Percentiles rank a stretch among this genome's conserved stretches.
phyloP scores from a whole-genome alignment of 2,329 filamentous ascomycete genomes.

The Exophiala sp. region DNA sequence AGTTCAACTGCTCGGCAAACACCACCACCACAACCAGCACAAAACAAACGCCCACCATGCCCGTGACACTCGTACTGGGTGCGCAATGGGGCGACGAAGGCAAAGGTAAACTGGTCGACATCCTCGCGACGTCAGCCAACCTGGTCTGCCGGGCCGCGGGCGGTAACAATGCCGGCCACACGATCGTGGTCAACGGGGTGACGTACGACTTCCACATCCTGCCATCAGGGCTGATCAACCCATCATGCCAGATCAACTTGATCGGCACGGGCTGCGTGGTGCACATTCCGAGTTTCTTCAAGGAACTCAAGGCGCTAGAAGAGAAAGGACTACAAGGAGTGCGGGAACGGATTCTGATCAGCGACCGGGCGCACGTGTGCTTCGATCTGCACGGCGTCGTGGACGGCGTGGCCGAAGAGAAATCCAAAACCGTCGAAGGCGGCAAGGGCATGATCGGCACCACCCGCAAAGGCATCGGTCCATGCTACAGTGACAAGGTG shows the following conservation, averaged over 20 bases:
- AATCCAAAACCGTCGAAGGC: constrained; percentile 32
- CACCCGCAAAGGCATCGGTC: constrained; percentile 48
- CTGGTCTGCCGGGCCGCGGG: constrained; percentile 44
- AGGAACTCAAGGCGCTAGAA: constrained; percentile 41
- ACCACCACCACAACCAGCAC: not conserved
- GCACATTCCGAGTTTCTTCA: constrained; percentile 46
- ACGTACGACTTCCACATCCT: constrained; percentile 48
- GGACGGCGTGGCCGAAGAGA: constrained; percentile 43
- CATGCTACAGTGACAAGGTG: constrained; percentile 59
- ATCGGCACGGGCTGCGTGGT: constrained; percentile 45
- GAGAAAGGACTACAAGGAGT: constrained; percentile 40
- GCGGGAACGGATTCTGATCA: constrained; percentile 41
- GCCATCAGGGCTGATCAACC: constrained; percentile 42
- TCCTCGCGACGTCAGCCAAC: constrained; percentile 41
- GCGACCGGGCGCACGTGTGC: constrained; percentile 43
- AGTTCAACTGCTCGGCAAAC: too few relatives aligned
- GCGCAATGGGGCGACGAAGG: constrained; percentile 47
- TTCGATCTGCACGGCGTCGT: constrained; percentile 43
- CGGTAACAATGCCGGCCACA: constrained; percentile 46
- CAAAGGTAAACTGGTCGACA: constrained; percentile 47
- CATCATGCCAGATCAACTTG: constrained; percentile 40
- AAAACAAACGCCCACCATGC: constrained; percentile 19
- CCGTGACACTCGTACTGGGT: constrained; percentile 42
- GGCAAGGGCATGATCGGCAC: constrained; percentile 44
- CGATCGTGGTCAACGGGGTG: constrained; percentile 42